Evolutionary conservation across 768 basidiomycete species (phyloP).

Genomic region (Amanita rimosa): DNA sequence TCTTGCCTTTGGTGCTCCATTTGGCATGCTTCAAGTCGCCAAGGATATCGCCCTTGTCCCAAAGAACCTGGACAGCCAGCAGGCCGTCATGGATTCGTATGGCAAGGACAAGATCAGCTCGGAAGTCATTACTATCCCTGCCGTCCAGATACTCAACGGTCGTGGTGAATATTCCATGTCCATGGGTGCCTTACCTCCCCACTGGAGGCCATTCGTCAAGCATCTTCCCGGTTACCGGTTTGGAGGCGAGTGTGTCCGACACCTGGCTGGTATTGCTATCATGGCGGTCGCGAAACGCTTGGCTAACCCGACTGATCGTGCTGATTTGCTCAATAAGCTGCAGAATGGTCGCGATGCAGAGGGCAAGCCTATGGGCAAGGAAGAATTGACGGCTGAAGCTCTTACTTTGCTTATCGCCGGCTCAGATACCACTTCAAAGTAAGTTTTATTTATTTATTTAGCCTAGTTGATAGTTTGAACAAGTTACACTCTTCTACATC

Average conservation of each 20-base stretch:
- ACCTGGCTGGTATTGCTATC: constrained; percentile 70
- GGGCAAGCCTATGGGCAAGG: constrained; percentile 72
- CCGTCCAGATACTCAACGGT: constrained; percentile 77
- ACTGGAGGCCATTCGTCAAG: constrained; percentile 54
- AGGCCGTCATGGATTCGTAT: constrained; percentile 43
- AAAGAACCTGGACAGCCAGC: constrained; percentile 36
- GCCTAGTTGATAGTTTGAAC: too few species aligned
- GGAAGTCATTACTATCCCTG: constrained; percentile 57
- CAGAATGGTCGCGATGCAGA: constrained; percentile 65
- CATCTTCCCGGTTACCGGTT: constrained; percentile 68
- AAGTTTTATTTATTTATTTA: too few species aligned
- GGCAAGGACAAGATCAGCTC: constrained; percentile 29
- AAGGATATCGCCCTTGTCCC: constrained; percentile 67
- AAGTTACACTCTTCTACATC: neutral
- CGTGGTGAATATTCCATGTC: constrained; percentile 83
- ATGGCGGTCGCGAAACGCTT: constrained; percentile 74
- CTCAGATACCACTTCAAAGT: constrained; percentile 92
- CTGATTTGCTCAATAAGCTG: constrained; percentile 75
- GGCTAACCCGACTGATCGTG: constrained; percentile 54
- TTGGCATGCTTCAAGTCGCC: constrained; percentile 75
- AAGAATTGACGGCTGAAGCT: constrained; percentile 84
- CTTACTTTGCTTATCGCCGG: constrained; percentile 82
- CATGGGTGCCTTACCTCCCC: constrained; percentile 66
- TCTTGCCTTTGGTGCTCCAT: constrained; percentile 78
- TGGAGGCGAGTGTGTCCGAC: constrained; percentile 54